Evolutionary conservation across 1,139 yeast species (phyloP).

Genomic region (Kodamaea sp.): DNA sequence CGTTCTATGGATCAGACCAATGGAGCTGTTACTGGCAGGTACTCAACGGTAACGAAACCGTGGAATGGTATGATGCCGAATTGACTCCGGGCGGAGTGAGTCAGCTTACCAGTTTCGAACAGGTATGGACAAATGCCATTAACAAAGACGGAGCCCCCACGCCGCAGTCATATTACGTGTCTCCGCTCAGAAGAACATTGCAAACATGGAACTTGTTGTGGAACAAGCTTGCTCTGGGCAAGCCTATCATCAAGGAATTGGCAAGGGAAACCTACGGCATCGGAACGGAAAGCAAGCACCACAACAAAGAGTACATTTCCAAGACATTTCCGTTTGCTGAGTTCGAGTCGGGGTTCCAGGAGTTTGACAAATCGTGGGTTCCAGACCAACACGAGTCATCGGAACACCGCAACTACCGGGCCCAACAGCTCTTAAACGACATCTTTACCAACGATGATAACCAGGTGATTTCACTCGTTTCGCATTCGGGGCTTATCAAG

Average conservation of each 20-base stretch:
- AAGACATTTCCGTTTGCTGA: constrained; percentile 23
- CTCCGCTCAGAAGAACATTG: constrained; percentile 38
- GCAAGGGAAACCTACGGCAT: constrained; percentile 43
- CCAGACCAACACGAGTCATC: constrained; percentile 25
- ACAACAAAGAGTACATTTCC: constrained; percentile 25
- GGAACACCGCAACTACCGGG: constrained; percentile 30
- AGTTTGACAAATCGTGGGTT: constrained; percentile 32
- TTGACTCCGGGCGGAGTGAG: constrained; percentile 30
- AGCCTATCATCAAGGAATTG: constrained; percentile 32
- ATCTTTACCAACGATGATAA: constrained; percentile 29
- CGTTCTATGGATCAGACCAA: constrained; percentile 16
- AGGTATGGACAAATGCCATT: constrained; percentile 21
- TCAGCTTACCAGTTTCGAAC: constrained; percentile 21
- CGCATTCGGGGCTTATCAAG: constrained; percentile 37
- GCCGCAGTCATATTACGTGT: constrained; percentile 33
- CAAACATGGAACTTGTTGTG: constrained; percentile 36
- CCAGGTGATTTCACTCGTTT: constrained; percentile 31
- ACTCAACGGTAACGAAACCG: constrained; percentile 28
- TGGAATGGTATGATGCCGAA: constrained; percentile 41
- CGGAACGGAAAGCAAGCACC: constrained; percentile 38
- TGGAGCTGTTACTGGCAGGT: constrained; percentile 39
- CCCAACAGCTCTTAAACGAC: constrained; percentile 30
- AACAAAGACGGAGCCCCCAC: constrained; percentile 21
- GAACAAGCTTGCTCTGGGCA: constrained; percentile 16
- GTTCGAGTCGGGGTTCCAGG: constrained; percentile 33